Evolutionary conservation across 345 rosid genomes (phyloP).

Genomic region (Pelargonium nanum): DNA sequence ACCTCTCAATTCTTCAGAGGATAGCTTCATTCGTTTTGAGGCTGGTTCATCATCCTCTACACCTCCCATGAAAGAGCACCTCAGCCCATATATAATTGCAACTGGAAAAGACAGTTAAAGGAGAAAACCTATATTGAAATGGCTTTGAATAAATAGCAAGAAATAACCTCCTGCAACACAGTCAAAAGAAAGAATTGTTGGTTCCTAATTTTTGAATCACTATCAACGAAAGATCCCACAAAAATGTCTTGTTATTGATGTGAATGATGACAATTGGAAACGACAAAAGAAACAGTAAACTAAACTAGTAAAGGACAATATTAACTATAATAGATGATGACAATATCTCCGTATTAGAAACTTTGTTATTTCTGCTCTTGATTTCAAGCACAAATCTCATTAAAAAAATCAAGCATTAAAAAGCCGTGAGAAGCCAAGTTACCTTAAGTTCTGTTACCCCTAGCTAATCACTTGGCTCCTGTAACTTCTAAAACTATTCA

Average conservation of each 20-base stretch:
- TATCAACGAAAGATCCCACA: not conserved
- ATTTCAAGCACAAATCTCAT: too few species aligned
- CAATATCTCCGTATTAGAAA: too few species aligned
- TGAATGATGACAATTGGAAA: too few species aligned
- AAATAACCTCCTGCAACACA: conserved; percentile 20
- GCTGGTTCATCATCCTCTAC: conserved; percentile 57
- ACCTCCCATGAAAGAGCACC: conserved; percentile 59
- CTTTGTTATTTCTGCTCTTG: too few species aligned
- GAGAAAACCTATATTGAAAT: conserved; percentile 5
- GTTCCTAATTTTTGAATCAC: not conserved
- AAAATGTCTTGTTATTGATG: too few species aligned
- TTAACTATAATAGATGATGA: too few species aligned
- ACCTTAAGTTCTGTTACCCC: too few species aligned
- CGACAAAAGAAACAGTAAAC: too few species aligned
- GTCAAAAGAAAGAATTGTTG: not conserved
- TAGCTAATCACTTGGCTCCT: too few species aligned
- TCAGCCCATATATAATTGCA: conserved; percentile 48
- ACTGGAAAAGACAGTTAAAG: conserved; percentile 3
- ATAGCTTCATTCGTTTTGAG: conserved; percentile 44
- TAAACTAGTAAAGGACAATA: not conserved
- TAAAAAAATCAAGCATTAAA: too few species aligned
- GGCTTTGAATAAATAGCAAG: conserved; percentile 11
- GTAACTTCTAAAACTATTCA: too few species aligned
- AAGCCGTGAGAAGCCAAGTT: too few species aligned
- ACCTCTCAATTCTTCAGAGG: conserved; percentile 27